Base-by-base conservation (phyloP, 208 protist genomes). In the Porcisia hertigi region DNA sequence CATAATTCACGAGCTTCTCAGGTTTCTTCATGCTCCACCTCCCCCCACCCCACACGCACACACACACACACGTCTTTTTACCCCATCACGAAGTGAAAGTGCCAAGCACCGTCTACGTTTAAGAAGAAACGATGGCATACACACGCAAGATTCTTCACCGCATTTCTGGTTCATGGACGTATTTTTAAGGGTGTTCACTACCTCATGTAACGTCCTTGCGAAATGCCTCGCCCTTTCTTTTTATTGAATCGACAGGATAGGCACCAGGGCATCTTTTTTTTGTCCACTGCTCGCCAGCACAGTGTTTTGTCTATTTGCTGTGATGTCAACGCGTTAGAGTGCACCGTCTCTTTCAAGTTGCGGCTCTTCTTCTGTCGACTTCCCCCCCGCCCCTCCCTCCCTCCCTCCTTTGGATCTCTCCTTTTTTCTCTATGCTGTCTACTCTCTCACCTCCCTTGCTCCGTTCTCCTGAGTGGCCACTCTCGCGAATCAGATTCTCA, bases 361-460 rank as follows among this genome's bases (percentile, higher is more conserved):
- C 30, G 30, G 30, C 18, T 74, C 16, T 65, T 65, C 57, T 47
- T 73, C 53, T 78, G 11, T 20, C 41, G 45, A n/a, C 45, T 11
- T n/a, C 1, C 43, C 64, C 43, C 39, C 34, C 53, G 0, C 39
- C 23, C n/a, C 36, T 59, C 18, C 7, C 39, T 57, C 39, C 36
- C 30, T 58, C 20, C 14, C 16, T 65, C 34, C 53, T n/a, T 53
- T 30, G 25, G n/a, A 12, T 11, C 25, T 14, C 6, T n/a, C 59
- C 39, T 34, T 57, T 23, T 57, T n/a, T 62, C 41, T 18, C 43
- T 30, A 30, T 30, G 30, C 30, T 30, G 30, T 30, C 30, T 30
- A 30, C 30, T 30, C 30, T 30, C 30, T 30, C 30, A 30, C 30
- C 30, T 30, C 30, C 30, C 30, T 30, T 30, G 30, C 30, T 30